Evolutionary conservation across 2,329 filamentous ascomycete genomes (phyloP).

Genomic region (Fusarium haematococcum): DNA sequence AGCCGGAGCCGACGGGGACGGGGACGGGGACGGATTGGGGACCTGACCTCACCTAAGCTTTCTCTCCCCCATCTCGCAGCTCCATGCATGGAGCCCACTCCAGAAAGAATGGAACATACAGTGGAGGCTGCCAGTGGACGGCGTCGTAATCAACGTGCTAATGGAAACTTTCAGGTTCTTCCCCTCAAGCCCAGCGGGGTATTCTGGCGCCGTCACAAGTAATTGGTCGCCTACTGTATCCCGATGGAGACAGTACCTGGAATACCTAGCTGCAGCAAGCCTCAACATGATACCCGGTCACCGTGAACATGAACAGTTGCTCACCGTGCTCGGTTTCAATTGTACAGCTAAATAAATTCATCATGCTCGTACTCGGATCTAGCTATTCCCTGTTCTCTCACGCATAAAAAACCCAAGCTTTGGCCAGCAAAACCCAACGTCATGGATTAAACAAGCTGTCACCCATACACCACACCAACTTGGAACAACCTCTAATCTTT

Average conservation of each 20-base stretch:
- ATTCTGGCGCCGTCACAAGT: not conserved
- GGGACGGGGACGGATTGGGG: not conserved
- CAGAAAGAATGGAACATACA: not conserved
- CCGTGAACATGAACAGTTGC: not conserved
- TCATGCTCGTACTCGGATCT: not conserved
- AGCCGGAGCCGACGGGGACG: not conserved
- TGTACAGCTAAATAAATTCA: not conserved
- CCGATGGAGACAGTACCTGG: not conserved
- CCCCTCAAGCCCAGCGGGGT: not conserved
- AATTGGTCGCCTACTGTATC: not conserved
- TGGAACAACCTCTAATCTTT: constrained; percentile 12
- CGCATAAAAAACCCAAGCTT: not conserved
- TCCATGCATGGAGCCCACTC: not conserved
- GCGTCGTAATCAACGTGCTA: constrained; percentile 3
- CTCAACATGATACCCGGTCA: not conserved
- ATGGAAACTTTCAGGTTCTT: not conserved
- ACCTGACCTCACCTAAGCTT: not conserved
- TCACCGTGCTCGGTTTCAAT: not conserved
- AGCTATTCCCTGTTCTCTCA: not conserved
- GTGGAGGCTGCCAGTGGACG: not conserved
- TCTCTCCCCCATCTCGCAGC: not conserved
- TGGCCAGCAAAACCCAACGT: not conserved
- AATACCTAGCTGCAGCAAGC: not conserved
- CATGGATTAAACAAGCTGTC: constrained; percentile 19
- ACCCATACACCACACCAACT: not conserved